These are phyloP conservation scores for Rhytidhysteron rufulum DNA, from an alignment of 2,329 filamentous ascomycete species.

Conservation along the genomic window DNA sequence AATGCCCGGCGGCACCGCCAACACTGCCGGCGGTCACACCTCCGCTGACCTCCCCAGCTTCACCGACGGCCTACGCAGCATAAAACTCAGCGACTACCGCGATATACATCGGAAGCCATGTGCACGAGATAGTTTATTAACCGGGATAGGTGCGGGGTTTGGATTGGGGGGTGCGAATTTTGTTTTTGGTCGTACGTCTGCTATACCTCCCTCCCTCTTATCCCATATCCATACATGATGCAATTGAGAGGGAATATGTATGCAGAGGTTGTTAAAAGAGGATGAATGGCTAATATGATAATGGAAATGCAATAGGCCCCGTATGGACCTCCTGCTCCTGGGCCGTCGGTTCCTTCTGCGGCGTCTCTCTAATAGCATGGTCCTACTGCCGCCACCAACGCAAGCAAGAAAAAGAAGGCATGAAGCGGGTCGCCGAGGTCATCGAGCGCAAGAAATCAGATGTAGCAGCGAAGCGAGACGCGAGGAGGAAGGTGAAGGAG, in stretches of 20 bases:
- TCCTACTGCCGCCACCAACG: slow-evolving; percentile 79
- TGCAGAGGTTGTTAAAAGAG: too few relatives aligned
- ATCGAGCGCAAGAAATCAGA: slow-evolving; percentile 65
- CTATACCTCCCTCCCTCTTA: slow-evolving; percentile 1
- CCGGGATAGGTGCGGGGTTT: slow-evolving; percentile 77
- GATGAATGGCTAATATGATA: too few relatives aligned
- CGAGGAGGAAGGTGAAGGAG: slow-evolving; percentile 41
- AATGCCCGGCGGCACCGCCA: slow-evolving; percentile 54
- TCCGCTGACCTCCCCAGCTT: slow-evolving; percentile 34
- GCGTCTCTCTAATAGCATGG: slow-evolving; percentile 68
- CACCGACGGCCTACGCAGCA: slow-evolving; percentile 61
- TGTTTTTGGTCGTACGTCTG: slow-evolving; percentile 17
- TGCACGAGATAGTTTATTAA: slow-evolving; percentile 74
- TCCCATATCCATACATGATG: too few relatives aligned
- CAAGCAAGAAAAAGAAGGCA: slow-evolving; percentile 71
- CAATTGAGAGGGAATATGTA: too few relatives aligned
- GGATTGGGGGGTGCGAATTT: slow-evolving; percentile 77
- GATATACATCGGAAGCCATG: slow-evolving; percentile 77
- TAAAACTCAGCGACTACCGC: slow-evolving; percentile 66
- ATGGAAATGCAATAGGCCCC: slow-evolving; percentile 41
- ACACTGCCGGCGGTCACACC: slow-evolving; percentile 56
- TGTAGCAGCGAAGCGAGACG: slow-evolving; percentile 44
- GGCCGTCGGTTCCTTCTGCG: slow-evolving; percentile 74
- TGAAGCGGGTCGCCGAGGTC: slow-evolving; percentile 81
- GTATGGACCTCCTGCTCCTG: slow-evolving; percentile 72